Evolutionary conservation across 2,329 filamentous ascomycete species (phyloP), one percentile per base, ranked within the genome.

Genomic region (Claviceps citrina): DNA sequence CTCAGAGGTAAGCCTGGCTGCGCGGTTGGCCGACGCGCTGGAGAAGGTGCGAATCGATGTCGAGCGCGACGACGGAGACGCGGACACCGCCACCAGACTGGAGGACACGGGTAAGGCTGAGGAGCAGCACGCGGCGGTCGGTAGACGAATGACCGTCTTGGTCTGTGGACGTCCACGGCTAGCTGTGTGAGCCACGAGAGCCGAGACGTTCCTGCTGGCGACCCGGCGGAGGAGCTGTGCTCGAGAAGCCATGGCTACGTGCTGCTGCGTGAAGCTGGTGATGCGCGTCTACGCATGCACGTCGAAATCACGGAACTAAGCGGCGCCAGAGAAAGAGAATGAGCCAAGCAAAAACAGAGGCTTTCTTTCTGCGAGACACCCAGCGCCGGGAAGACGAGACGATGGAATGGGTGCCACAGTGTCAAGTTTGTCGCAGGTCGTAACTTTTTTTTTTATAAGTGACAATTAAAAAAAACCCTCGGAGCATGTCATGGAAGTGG

Each of bases 1-100:
- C 50, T 94, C 84, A 40, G 84, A 76, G 13, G 91, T 98, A 64
- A 82, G 83, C 59, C 82, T 84, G 55, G 54, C 49, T 22, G 46
- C 44, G 41, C 39, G 46, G 43, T 36, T 47, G 40, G 6, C 43
- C 44, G 13, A 44, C 38, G 37, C 52, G 50, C 12, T 47, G 46
- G n/a, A 47, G 43, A 25, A 62, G 2, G 39, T 20, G 13, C 43
- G 40, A 24, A 41, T 37, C 28, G 51, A 48, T 24, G 50, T 51
- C 25, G 49, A 47, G n/a, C 49, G 39, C 37, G 58, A 54, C 15
- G 38, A 39, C 18, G 19, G 24, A 28, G 24, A 19, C 27, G 27
- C 13, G 30, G 8, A 15, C 28, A n/a, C 3, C 16, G 30, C 15
- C 38, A 53, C 46, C 41, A 59, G 37, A 47, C 49, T 49, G 39